Percentiles rank a stretch among this genome's conserved stretches.
Conservation (phyloP, 2,329 filamentous ascomycete species). For the Cladophialophora immunda region DNA sequence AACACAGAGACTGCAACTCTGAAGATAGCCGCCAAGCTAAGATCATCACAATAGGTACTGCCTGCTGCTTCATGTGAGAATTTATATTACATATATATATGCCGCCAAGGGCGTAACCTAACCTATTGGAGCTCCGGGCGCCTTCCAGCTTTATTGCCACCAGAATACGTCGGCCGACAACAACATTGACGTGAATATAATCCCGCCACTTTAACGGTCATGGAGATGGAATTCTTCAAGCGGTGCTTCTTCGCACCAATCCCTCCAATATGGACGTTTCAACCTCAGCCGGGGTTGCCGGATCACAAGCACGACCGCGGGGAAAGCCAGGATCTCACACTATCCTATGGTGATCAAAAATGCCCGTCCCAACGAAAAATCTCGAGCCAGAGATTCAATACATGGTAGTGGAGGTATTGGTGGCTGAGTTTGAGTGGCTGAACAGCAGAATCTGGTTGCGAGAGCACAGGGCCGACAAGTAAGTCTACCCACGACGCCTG, state of each 20-base stretch:
- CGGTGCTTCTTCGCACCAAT: not conserved
- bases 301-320: not conserved
- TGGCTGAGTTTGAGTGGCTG: slow-evolving; percentile 4
- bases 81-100: not conserved
- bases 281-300: not conserved
- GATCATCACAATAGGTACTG: not conserved
- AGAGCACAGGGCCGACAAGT: not conserved
- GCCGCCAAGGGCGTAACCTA: not conserved
- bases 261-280: not conserved
- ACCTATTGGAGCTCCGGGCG: too few relatives aligned
- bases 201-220: not conserved
- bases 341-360: not conserved
- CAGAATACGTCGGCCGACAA: not conserved
- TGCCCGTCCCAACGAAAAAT: not conserved
- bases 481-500: not conserved
- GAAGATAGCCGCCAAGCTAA: not conserved
- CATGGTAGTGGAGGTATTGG: slow-evolving; percentile 7
- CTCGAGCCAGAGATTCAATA: slow-evolving; percentile 6
- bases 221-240: not conserved
- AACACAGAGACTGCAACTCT: not conserved
- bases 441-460: not conserved
- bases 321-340: too few relatives aligned
- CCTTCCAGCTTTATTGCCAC: too few relatives aligned
- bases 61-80: not conserved
- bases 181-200: not conserved